phyloP scores from a whole-genome alignment of 345 rosid species.

The Salix suchowensis region DNA sequence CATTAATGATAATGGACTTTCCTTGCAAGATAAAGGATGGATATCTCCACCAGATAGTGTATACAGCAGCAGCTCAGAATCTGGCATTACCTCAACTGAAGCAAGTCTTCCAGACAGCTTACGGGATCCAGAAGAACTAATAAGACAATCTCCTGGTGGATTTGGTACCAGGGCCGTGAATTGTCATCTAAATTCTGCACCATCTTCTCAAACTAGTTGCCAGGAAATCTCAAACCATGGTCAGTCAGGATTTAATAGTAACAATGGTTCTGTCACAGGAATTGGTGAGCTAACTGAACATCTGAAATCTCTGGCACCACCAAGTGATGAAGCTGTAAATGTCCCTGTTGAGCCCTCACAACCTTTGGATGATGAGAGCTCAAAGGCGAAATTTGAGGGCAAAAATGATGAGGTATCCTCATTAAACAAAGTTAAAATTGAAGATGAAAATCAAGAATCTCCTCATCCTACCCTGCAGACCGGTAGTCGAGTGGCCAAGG shows the following conservation, averaged over 20 bases:
- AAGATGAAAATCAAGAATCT: slow-evolving; percentile 43
- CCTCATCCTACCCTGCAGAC: slow-evolving; percentile 32
- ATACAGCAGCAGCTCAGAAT: slow-evolving; percentile 50
- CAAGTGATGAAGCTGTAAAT: slow-evolving; percentile 27
- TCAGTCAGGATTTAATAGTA: slow-evolving; percentile 25
- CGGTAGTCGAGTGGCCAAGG: slow-evolving; percentile 42
- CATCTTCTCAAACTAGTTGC: slow-evolving; percentile 37
- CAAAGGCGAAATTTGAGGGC: slow-evolving; percentile 29
- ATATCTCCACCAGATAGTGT: slow-evolving; percentile 80
- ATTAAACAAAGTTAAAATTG: slow-evolving; percentile 29
- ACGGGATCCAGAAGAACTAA: slow-evolving; percentile 31
- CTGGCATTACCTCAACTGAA: slow-evolving; percentile 37
- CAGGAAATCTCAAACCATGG: slow-evolving; percentile 22
- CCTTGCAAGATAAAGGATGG: slow-evolving; percentile 63
- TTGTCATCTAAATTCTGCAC: slow-evolving; percentile 18
- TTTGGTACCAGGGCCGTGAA: slow-evolving; percentile 20
- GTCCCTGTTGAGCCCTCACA: slow-evolving; percentile 30
- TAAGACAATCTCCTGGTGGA: slow-evolving; percentile 23
- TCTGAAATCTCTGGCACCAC: slow-evolving; percentile 19
- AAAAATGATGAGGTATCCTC: slow-evolving; percentile 31
- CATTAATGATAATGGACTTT: slow-evolving; percentile 28
- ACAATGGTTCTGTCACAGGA: slow-evolving; percentile 15
- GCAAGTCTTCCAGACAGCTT: slow-evolving; percentile 36
- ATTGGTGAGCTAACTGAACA: slow-evolving; percentile 25
- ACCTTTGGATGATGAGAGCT: slow-evolving; percentile 24